Evolutionary conservation across 2,329 filamentous ascomycete genomes (phyloP).

Genomic region (Cytospora piceae): DNA sequence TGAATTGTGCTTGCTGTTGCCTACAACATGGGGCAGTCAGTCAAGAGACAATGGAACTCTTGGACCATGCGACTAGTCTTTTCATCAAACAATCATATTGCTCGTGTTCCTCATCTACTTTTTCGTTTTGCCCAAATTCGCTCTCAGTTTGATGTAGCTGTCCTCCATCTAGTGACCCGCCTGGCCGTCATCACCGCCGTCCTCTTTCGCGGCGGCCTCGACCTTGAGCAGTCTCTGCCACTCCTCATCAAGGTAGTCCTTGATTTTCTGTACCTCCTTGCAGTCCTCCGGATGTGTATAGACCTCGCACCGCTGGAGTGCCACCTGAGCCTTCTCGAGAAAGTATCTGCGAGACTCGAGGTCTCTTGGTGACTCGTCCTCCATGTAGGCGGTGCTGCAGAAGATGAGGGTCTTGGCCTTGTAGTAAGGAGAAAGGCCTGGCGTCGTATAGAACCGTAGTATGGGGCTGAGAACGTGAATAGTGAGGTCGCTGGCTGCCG

Average conservation of each 20-base stretch:
- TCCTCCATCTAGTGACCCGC: background rate
- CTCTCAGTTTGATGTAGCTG: background rate
- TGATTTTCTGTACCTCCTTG: background rate
- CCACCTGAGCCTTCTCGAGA: constrained; percentile 1
- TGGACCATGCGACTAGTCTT: background rate
- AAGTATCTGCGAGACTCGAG: constrained; percentile 2
- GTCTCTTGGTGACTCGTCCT: background rate
- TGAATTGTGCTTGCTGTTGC: background rate
- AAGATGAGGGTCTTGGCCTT: constrained; percentile 12
- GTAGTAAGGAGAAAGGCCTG: constrained; percentile 12
- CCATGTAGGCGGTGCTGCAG: constrained; percentile 11
- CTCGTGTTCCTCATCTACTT: background rate
- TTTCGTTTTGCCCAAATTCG: background rate
- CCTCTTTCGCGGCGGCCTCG: background rate
- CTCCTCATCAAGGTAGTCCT: background rate
- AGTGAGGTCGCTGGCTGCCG: background rate
- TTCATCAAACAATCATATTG: background rate
- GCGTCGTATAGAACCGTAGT: constrained; percentile 6
- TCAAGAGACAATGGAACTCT: background rate
- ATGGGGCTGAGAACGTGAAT: constrained; percentile 3
- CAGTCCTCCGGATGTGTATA: constrained; percentile 1
- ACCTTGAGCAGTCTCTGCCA: background rate
- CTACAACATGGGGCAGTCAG: too few species aligned
- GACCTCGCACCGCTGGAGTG: background rate
- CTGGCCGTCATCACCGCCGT: background rate